Evolutionary conservation across 371 early-diverging fungal species (phyloP).

Genomic region (Apophysomyces ossiformis): DNA sequence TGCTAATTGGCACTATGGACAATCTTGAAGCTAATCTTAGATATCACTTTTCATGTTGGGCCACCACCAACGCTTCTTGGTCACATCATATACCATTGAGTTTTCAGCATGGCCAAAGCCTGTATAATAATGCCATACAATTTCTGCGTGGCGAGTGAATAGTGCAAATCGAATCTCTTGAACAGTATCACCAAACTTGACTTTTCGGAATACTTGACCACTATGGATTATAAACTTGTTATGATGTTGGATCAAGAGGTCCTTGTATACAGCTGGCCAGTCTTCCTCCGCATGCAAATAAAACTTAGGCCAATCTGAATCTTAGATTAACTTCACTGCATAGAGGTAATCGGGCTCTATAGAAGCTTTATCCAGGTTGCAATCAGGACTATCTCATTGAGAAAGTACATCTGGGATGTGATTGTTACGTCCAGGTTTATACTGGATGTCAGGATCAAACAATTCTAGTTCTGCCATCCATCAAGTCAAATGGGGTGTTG

Average conservation of each 20-base stretch:
- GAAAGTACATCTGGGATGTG: slow-evolving; percentile 18
- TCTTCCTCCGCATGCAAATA: slow-evolving; percentile 14
- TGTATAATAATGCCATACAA: slow-evolving; percentile 5
- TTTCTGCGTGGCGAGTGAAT: slow-evolving; percentile 13
- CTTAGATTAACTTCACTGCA: slow-evolving; percentile 10
- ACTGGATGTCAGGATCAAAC: slow-evolving; percentile 23
- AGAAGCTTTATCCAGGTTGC: not conserved
- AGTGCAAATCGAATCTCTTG: slow-evolving; percentile 12
- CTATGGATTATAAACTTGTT: slow-evolving; percentile 16
- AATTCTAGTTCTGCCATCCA: slow-evolving; percentile 38
- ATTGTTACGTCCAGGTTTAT: too few species aligned
- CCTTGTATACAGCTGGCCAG: not conserved
- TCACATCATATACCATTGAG: slow-evolving; percentile 14
- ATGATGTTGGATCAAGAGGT: slow-evolving; percentile 4
- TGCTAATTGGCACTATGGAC: slow-evolving; percentile 21
- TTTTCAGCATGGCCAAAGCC: slow-evolving; percentile 16
- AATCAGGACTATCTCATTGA: slow-evolving; percentile 14
- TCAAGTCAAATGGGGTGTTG: slow-evolving; percentile 23
- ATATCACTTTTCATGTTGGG: slow-evolving; percentile 16
- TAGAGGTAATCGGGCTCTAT: slow-evolving; percentile 29
- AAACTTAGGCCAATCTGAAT: slow-evolving; percentile 29
- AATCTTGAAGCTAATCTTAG: slow-evolving; percentile 19
- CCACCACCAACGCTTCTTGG: slow-evolving; percentile 21
- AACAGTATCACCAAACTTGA: not conserved
- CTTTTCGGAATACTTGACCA: not conserved